Base-by-base conservation (phyloP, 148 eudicot genomes). In the Diospyros lotus region DNA sequence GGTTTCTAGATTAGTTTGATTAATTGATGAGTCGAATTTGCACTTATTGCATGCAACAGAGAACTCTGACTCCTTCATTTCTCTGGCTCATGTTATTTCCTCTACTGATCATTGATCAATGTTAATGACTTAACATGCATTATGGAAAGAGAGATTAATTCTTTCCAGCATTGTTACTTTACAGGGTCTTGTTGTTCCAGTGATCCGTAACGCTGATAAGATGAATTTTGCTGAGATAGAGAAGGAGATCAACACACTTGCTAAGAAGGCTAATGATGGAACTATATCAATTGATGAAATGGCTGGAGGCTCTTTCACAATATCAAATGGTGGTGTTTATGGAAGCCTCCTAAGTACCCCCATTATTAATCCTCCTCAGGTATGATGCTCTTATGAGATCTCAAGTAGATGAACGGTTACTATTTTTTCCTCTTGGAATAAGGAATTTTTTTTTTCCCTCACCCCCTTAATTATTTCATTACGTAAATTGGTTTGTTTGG, bases 281-380 rank as follows among this genome's bases (percentile, higher is more conserved):
- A 83, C 96, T 14, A 87, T 94, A 67, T 94, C 98, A 39, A 88
- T 92, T 74, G 97, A 95, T 71, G 97, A 95, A 79, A 95, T 95
- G 98, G 93, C 97, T 71, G 97, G 97, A 70, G 97, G 97, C 50
- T 81, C 96, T 40, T 90, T 95, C 75, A 95, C 98, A 46, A 91
- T 95, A 79, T 95, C 99, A 2, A 91, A 95, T 80, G 99, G 98
- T 40, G 98, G 98, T 77, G 99, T 93, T 58, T 95, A 95, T 80
- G 99, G 99, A 82, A 95, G 99, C 81, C 91, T 95, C 73, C 73
- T 95, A 76, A 95, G 99, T 71, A 95, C 99, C 17, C 99, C 99
- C 45, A 91, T 95, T 72, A 93, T 93, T 78, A 95, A 93, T 75
- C 99, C 99, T 61, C 98, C 99, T 69, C 99, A 95, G 97, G 99